These are phyloP conservation scores for Senna tora DNA, from an alignment of 306 rosid species.

Conservation along the genomic window DNA sequence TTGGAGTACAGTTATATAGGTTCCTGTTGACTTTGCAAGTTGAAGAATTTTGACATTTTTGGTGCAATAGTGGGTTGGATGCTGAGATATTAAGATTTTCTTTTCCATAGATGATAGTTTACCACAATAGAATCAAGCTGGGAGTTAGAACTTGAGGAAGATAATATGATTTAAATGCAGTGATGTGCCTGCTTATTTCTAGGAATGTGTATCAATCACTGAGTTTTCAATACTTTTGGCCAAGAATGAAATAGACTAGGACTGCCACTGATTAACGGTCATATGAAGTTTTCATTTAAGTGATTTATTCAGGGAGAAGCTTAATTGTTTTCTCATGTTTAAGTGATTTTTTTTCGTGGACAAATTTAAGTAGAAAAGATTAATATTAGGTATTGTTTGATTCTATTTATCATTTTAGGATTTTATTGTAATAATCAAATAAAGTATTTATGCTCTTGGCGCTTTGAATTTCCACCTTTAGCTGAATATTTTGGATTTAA, in stretches of 20 bases:
- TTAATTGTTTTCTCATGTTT: background rate
- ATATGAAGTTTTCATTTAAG: background rate
- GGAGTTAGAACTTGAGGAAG: background rate
- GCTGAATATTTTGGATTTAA: constrained; percentile 4
- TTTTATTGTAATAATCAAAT: constrained; percentile 14
- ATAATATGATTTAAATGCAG: constrained; percentile 8
- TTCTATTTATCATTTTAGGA: constrained; percentile 12
- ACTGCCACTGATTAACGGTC: background rate
- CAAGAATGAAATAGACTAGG: constrained; percentile 1
- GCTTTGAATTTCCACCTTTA: constrained; percentile 21
- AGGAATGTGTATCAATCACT: background rate
- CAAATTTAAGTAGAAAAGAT: background rate
- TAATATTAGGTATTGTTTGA: background rate
- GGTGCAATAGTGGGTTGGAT: constrained; percentile 13
- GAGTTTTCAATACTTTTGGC: background rate
- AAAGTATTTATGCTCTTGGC: constrained; percentile 1
- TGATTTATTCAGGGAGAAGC: constrained; percentile 18
- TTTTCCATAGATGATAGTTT: background rate
- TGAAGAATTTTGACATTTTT: constrained; percentile 12
- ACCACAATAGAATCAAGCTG: background rate
- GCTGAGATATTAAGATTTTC: constrained; percentile 2
- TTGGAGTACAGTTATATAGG: background rate
- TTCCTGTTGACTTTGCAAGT: background rate
- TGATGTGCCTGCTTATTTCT: constrained; percentile 12
- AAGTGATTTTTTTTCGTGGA: background rate